These are phyloP conservation scores for Microstegium vimineum DNA, from an alignment of 176 grass and related monocot genomes.

Conservation along the genomic window DNA sequence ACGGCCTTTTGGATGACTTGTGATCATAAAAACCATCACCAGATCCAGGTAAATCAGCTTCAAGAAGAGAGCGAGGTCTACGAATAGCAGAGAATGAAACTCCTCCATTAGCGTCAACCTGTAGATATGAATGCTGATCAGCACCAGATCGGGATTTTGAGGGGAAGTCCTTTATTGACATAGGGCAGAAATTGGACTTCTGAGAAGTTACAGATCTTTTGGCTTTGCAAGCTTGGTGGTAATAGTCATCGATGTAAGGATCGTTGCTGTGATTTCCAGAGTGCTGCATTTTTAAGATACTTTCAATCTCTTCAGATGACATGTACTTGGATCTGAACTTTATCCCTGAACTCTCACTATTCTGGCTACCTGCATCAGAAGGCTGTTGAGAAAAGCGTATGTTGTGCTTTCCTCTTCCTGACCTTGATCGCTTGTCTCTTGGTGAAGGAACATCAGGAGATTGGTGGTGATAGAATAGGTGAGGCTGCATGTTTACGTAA, in stretches of 20 bases:
- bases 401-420: slow-evolving; percentile 69
- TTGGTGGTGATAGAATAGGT: slow-evolving; percentile 37
- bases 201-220: slow-evolving; percentile 59
- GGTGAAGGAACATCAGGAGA: slow-evolving; percentile 49
- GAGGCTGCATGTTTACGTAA: slow-evolving; percentile 47
- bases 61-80: slow-evolving; percentile 72
- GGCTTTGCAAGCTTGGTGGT: slow-evolving; percentile 88
- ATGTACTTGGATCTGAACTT: slow-evolving; percentile 92
- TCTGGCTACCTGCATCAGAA: slow-evolving; percentile 52
- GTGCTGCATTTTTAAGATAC: slow-evolving; percentile 86
- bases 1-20: slow-evolving; percentile 53
- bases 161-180: slow-evolving; percentile 60
- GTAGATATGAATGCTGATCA: slow-evolving; percentile 72
- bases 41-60: slow-evolving; percentile 56
- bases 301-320: slow-evolving; percentile 94
- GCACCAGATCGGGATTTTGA: slow-evolving; percentile 56
- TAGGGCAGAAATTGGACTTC: slow-evolving; percentile 60
- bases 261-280: slow-evolving; percentile 68
- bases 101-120: slow-evolving; percentile 66
- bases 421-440: slow-evolving; percentile 65
- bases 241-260: slow-evolving; percentile 85
- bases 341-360: slow-evolving; percentile 47
- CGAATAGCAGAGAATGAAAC: slow-evolving; percentile 83
- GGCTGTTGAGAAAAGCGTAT: slow-evolving; percentile 43
- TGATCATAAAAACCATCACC: slow-evolving; percentile 47